Evolutionary conservation across 1,139 yeast species (phyloP).

Genomic region (Protomyces pachydermus): DNA sequence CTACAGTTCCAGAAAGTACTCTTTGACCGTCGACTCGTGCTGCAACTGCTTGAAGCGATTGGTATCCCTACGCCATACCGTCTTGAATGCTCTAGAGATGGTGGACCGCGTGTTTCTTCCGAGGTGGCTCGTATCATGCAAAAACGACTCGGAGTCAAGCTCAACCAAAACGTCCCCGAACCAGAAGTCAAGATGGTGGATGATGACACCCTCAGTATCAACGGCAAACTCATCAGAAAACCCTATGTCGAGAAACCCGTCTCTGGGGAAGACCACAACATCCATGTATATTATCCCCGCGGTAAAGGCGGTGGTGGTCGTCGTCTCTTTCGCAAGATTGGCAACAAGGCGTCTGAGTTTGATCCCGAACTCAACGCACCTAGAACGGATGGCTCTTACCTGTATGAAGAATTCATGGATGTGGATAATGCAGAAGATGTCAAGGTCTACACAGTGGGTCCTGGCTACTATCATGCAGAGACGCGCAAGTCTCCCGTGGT

Average conservation of each 20-base stretch:
- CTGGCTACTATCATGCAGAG: constrained; percentile 89
- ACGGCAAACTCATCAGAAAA: constrained; percentile 66
- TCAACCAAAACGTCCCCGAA: constrained; percentile 44
- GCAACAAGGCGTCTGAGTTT: constrained; percentile 93
- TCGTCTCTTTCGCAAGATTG: constrained; percentile 86
- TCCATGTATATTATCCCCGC: constrained; percentile 82
- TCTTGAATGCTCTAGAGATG: constrained; percentile 86
- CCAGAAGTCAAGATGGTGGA: constrained; percentile 58
- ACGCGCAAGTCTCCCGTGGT: constrained; percentile 98
- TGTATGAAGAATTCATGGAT: constrained; percentile 94
- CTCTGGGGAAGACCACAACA: constrained; percentile 98
- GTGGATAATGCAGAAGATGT: constrained; percentile 98
- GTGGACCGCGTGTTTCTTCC: constrained; percentile 79
- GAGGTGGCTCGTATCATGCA: constrained; percentile 47
- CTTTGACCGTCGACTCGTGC: constrained; percentile 93
- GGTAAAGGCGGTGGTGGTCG: constrained; percentile 97
- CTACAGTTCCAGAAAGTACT: constrained; percentile 82
- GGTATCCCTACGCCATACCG: constrained; percentile 85
- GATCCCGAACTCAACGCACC: constrained; percentile 74
- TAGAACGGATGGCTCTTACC: constrained; percentile 83
- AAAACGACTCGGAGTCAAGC: constrained; percentile 54
- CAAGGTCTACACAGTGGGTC: constrained; percentile 96
- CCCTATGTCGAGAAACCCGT: constrained; percentile 99
- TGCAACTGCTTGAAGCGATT: constrained; percentile 73
- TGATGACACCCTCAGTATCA: constrained; percentile 73